phyloP scores from a whole-genome alignment of 768 basidiomycete genomes.

The Megacollybia marginata region DNA sequence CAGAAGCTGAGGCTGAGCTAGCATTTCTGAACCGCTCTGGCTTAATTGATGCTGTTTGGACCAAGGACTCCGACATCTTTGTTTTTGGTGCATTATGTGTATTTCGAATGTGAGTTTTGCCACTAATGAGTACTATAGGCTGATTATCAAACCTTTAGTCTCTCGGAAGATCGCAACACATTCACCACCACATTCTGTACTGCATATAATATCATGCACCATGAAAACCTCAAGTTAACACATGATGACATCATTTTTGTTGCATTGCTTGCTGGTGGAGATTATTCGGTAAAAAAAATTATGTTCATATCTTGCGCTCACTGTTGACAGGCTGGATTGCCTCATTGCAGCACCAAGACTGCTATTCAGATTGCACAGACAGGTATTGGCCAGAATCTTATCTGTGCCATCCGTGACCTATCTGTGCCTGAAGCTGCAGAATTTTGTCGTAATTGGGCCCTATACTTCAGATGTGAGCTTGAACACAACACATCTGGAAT shows the following conservation, averaged over 20 bases:
- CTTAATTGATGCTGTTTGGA: too few relatives aligned
- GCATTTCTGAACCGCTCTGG: constrained; percentile 33
- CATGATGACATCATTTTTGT: constrained; percentile 25
- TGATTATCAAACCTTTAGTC: constrained; percentile 23
- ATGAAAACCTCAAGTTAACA: constrained; percentile 13
- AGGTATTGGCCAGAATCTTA: constrained; percentile 24
- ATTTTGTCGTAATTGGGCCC: constrained; percentile 17
- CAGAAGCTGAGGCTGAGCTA: constrained; percentile 50
- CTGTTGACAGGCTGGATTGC: constrained; percentile 6
- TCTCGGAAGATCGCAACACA: constrained; percentile 38
- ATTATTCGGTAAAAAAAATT: constrained; percentile 32
- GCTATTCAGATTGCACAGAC: constrained; percentile 27
- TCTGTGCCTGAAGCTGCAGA: neutral
- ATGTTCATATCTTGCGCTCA: neutral
- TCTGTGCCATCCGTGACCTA: constrained; percentile 16
- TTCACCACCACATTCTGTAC: constrained; percentile 30
- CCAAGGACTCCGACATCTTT: too few relatives aligned
- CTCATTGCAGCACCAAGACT: constrained; percentile 19
- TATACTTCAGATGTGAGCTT: constrained; percentile 14
- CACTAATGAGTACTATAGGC: too few relatives aligned
- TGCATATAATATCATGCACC: constrained; percentile 14
- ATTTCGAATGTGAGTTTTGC: constrained; percentile 27
- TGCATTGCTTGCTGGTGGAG: constrained; percentile 34
- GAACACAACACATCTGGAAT: constrained; percentile 13
- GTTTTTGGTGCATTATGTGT: too few relatives aligned